Percentiles rank a stretch among this genome's conserved stretches.
Evolutionary conservation across 305 asterid genomes (phyloP).

Genomic region (Fraxinus baroniana): DNA sequence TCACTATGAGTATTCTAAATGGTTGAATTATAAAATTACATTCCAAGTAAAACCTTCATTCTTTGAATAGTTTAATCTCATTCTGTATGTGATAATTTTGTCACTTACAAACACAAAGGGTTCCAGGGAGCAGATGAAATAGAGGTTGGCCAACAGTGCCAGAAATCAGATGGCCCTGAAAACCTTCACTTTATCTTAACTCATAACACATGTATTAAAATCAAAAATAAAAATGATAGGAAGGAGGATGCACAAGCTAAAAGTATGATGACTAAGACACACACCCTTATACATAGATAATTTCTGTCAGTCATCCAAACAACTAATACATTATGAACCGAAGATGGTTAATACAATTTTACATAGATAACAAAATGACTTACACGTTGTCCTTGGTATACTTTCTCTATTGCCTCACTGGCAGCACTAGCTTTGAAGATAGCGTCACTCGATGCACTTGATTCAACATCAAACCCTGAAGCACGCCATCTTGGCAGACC

Average conservation of each 20-base stretch:
- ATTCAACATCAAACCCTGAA: constrained; percentile 89
- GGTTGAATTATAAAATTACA: neutral
- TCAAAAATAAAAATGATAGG: neutral
- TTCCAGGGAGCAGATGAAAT: neutral
- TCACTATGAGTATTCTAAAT: neutral
- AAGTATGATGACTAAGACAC: neutral
- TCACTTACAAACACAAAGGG: neutral
- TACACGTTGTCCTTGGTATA: constrained; percentile 73
- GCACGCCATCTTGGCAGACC: constrained; percentile 96
- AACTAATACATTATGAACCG: neutral
- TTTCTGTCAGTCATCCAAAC: neutral
- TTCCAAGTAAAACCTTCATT: neutral
- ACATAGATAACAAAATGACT: constrained; percentile 25
- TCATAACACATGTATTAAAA: neutral
- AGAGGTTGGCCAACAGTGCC: neutral
- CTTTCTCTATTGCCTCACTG: constrained; percentile 89
- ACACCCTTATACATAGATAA: neutral
- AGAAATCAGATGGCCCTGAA: neutral
- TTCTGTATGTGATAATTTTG: neutral
- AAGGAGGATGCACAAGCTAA: neutral
- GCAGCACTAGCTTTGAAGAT: constrained; percentile 97
- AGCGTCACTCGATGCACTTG: constrained; percentile 89
- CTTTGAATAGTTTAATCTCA: neutral
- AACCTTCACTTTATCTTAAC: neutral
- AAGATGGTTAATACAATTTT: neutral